Evolutionary conservation across 1,284 basidiomycete species (phyloP).

Genomic region (Thecaphora frezii): DNA sequence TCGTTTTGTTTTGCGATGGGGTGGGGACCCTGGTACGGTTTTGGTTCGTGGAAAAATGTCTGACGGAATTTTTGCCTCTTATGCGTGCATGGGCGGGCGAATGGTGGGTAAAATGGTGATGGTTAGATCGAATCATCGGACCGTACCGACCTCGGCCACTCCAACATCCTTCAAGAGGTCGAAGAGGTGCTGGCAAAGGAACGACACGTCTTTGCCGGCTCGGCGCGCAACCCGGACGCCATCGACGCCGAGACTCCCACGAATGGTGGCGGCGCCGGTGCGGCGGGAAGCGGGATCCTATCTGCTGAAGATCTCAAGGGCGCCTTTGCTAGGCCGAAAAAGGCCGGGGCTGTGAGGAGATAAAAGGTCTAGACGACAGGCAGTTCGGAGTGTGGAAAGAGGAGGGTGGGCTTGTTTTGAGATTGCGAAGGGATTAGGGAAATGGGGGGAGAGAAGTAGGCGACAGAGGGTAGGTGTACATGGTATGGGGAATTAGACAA

Average conservation of each 20-base stretch:
- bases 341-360: too few relatives aligned
- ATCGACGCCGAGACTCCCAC: too few relatives aligned
- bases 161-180: conserved; percentile 18
- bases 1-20: neutral
- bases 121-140: conserved; percentile 29
- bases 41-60: too few relatives aligned
- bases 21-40: too few relatives aligned
- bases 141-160: conserved; percentile 19
- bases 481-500: too few relatives aligned
- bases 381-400: too few relatives aligned
- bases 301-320: neutral
- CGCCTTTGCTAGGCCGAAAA: neutral
- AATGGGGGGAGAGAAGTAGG: too few relatives aligned
- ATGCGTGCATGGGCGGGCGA: neutral
- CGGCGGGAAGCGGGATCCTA: neutral
- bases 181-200: conserved; percentile 22
- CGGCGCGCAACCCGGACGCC: too few relatives aligned
- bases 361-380: too few relatives aligned
- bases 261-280: neutral
- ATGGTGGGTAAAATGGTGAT: neutral
- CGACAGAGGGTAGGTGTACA: too few relatives aligned
- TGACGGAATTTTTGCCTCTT: neutral
- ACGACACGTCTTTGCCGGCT: conserved; percentile 26
- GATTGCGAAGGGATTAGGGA: too few relatives aligned
- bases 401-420: too few relatives aligned